Percentiles rank a stretch among this genome's conserved stretches.
phyloP scores from a whole-genome alignment of 306 rosid species.

The Vachellia collinsii region DNA sequence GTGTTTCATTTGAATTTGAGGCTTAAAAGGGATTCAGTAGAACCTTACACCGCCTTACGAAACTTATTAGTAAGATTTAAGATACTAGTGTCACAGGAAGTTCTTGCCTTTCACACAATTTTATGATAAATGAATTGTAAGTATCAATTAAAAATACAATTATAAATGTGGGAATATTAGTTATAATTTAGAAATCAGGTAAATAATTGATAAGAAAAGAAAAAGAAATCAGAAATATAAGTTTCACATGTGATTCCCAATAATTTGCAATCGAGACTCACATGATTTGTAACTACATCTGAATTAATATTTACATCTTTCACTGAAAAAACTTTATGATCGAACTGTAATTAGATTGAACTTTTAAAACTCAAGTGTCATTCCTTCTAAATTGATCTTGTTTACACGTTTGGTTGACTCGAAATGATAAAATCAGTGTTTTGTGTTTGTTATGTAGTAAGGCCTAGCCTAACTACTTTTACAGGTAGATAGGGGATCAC shows the following conservation, averaged over 20 bases:
- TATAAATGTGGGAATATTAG: not conserved
- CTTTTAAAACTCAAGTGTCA: not conserved
- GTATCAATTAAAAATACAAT: not conserved
- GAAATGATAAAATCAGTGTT: not conserved
- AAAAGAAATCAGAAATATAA: not conserved
- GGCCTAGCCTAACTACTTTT: not conserved
- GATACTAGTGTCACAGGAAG: not conserved
- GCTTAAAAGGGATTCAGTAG: no score
- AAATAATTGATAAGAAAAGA: not conserved
- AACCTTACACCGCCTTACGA: no score
- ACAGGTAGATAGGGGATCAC: slow-evolving; percentile 50
- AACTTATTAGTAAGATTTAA: not conserved
- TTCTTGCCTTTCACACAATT: no score
- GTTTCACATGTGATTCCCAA: not conserved
- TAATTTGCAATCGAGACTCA: not conserved
- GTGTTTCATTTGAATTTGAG: no score
- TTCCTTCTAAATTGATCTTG: not conserved
- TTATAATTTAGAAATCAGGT: not conserved
- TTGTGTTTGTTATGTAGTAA: not conserved
- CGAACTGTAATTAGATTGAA: not conserved
- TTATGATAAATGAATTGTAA: not conserved
- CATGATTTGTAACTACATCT: not conserved
- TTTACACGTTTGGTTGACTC: not conserved
- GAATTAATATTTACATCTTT: not conserved
- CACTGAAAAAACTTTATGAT: not conserved